Evolutionary conservation across 2,329 filamentous ascomycete species (phyloP).

Genomic region (Paracoccidioides brasiliensis): DNA sequence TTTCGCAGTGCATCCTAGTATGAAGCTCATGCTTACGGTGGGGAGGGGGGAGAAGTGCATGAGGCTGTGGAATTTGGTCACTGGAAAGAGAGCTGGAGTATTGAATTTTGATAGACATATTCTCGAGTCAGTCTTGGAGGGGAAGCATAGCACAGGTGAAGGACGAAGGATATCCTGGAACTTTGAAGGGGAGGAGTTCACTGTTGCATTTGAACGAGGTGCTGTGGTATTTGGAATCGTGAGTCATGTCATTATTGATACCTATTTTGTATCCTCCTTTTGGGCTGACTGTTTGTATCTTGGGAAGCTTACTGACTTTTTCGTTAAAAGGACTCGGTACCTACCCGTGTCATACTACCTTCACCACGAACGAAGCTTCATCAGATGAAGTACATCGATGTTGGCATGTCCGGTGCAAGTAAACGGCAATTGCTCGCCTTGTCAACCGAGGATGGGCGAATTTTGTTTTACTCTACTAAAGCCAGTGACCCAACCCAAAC

Average conservation of each 20-base stretch:
- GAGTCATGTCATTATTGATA: constrained; percentile 13
- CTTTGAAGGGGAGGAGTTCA: constrained; percentile 63
- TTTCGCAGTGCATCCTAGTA: constrained; percentile 88
- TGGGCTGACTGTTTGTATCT: background rate
- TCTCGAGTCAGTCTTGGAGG: constrained; percentile 62
- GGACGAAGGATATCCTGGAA: constrained; percentile 75
- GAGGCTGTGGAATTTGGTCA: constrained; percentile 92
- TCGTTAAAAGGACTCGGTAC: constrained; percentile 51
- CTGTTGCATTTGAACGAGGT: constrained; percentile 77
- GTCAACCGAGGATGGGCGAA: constrained; percentile 79
- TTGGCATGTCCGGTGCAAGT: constrained; percentile 31
- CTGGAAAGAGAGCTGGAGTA: constrained; percentile 87
- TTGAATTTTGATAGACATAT: constrained; percentile 68
- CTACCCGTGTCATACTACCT: constrained; percentile 60
- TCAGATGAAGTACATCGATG: constrained; percentile 56
- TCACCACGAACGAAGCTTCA: constrained; percentile 66
- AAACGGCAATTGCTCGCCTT: constrained; percentile 52
- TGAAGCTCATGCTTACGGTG: constrained; percentile 93
- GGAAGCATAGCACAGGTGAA: constrained; percentile 64
- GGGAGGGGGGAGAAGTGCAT: constrained; percentile 82
- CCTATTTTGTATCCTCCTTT: too few species aligned
- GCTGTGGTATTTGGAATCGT: constrained; percentile 70
- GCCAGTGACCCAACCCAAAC: constrained; percentile 17
- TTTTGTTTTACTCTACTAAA: constrained; percentile 68
- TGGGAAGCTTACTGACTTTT: constrained; percentile 8